Evolutionary conservation across 2,329 filamentous ascomycete genomes (phyloP), one percentile per base, ranked within the genome.

Genomic region (Fusarium guadeloupense): DNA sequence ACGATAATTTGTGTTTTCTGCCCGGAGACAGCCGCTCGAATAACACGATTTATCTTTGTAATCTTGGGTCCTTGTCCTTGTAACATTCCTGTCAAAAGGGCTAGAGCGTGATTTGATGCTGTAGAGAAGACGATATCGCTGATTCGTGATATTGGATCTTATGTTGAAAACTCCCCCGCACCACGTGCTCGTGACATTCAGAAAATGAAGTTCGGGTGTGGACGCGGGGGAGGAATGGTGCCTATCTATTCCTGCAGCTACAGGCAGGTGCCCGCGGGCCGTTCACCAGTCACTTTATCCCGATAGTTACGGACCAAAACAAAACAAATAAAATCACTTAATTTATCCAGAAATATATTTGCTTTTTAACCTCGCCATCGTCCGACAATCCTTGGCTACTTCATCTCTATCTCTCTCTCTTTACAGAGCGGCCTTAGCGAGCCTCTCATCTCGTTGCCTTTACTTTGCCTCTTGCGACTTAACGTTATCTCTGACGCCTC

Each of bases 151-250:
- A 41, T 45, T 41, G 48, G 37, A 52, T 43, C 37, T 42, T 34
- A n/a, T n/a, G n/a, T n/a, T n/a, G n/a, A n/a, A 42, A 45, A 23
- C 30, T 57, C 58, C 61, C 61, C 61, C 61, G 46, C 61, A 65
- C 56, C 61, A 64, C 47, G 34, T 58, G 61, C 61, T 64, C 61
- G 61, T 64, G 52, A 64, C 56, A 47, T 20, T 49, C 52, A 60
- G 23, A 61, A 63, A 41, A 53, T 26, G 25, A 47, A 41, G 30
- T 41, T 53, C 30, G 49, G 41, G 39, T 41, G 38, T 40, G 14
- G 23, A n/a, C 19, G 33, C 50, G 50, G 50, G 45, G 34, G 54
- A 55, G 52, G 49, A n/a, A n/a, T n/a, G n/a, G n/a, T n/a, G n/a
- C n/a, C n/a, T n/a, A n/a, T n/a, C n/a, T n/a, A n/a, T n/a, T n/a